phyloP scores from a whole-genome alignment of 768 basidiomycete species.

The Crassisporium funariophilum region DNA sequence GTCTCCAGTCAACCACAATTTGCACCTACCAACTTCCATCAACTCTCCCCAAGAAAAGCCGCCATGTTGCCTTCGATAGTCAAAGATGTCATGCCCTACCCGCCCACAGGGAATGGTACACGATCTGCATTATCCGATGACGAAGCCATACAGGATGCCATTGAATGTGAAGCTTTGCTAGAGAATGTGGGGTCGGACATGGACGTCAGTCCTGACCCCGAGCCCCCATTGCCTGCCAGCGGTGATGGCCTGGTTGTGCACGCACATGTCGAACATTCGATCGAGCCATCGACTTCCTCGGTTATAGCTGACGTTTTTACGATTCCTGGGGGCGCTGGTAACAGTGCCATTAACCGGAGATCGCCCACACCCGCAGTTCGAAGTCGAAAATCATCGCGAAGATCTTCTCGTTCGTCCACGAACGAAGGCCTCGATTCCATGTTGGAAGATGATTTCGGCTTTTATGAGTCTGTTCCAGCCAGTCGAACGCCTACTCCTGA shows the following conservation, averaged over 20 bases:
- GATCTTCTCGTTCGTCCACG: constrained; percentile 14
- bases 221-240: background rate
- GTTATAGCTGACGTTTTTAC: background rate
- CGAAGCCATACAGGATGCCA: constrained; percentile 6
- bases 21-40: too few relatives aligned
- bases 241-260: background rate
- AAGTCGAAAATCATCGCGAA: constrained; percentile 6
- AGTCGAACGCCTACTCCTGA: constrained; percentile 24
- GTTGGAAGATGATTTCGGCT: constrained; percentile 3
- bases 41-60: too few relatives aligned
- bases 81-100: too few relatives aligned
- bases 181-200: constrained; percentile 2
- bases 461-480: constrained; percentile 5
- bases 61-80: background rate
- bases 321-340: background rate
- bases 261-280: too few relatives aligned
- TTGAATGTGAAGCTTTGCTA: constrained; percentile 3
- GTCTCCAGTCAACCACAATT: too few relatives aligned
- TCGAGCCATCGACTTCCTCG: too few relatives aligned
- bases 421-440: background rate
- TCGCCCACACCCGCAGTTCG: background rate
- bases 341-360: background rate
- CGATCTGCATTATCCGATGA: constrained; percentile 3
- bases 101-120: too few relatives aligned
- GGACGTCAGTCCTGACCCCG: too few relatives aligned